phyloP scores from a whole-genome alignment of 305 asterid genomes.

The Fraxinus greggii region DNA sequence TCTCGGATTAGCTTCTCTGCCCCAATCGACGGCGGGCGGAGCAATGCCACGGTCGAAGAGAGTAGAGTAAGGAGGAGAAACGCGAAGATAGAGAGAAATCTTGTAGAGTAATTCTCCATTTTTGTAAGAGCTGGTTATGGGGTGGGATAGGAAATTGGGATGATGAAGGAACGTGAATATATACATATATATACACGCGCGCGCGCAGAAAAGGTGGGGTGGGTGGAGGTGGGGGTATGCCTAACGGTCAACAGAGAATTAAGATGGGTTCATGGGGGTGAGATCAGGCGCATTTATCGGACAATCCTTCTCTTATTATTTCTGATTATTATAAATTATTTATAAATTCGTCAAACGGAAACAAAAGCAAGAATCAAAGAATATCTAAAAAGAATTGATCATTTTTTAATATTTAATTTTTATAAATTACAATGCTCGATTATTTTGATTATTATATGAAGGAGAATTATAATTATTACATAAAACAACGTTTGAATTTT shows the following conservation, averaged over 20 bases:
- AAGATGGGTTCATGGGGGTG: not conserved
- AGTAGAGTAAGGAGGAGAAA: conserved; percentile 10
- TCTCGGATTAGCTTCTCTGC: conserved; percentile 36
- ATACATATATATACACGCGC: not conserved
- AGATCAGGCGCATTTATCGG: not conserved
- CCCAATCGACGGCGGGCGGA: conserved; percentile 15
- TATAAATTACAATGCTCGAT: not conserved
- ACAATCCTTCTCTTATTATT: not conserved
- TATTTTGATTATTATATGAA: not conserved
- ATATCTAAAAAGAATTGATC: too few relatives aligned
- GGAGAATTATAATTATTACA: not conserved
- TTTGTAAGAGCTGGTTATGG: not conserved
- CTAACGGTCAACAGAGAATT: not conserved
- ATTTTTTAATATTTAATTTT: too few relatives aligned
- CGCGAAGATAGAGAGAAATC: not conserved
- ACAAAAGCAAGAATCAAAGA: not conserved
- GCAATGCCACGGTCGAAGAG: conserved; percentile 24
- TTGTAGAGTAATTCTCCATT: not conserved
- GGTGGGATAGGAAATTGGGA: not conserved
- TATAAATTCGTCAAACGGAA: too few relatives aligned
- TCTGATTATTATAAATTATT: too few relatives aligned
- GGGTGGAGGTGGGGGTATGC: not conserved
- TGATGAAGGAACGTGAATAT: not conserved
- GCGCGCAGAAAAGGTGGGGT: not conserved
- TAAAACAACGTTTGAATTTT: not conserved